These are phyloP conservation scores for Alternaria sp. DNA, from an alignment of 2,329 filamentous ascomycete species.

Conservation along the genomic window DNA sequence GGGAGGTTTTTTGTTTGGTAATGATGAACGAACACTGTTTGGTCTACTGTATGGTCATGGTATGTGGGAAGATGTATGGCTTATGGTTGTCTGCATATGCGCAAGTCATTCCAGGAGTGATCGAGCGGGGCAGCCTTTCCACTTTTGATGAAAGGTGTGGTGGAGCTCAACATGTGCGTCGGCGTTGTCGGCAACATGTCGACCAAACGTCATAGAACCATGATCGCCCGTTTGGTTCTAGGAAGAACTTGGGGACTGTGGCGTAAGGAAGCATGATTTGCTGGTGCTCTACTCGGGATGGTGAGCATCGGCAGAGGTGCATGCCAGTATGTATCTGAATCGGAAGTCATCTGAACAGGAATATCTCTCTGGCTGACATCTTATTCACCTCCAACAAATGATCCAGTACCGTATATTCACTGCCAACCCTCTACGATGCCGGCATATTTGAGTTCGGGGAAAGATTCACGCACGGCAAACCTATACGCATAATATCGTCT, in stretches of 20 bases:
- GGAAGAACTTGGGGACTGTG: neutral
- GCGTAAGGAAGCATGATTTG: neutral
- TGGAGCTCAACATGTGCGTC: neutral
- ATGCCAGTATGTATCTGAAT: neutral
- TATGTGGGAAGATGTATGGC: neutral
- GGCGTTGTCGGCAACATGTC: neutral
- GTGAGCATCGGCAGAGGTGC: neutral
- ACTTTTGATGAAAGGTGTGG: neutral
- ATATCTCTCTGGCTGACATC: neutral
- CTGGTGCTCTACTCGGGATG: neutral
- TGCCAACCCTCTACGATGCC: neutral
- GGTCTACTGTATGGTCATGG: neutral
- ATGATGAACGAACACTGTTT: neutral
- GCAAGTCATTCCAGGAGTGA: neutral
- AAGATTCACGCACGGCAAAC: neutral
- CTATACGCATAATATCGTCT: neutral
- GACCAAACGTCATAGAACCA: neutral
- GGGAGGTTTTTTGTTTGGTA: neutral
- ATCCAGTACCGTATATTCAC: neutral
- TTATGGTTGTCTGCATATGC: neutral
- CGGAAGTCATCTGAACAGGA: neutral
- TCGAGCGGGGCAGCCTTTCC: neutral
- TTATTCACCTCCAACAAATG: neutral
- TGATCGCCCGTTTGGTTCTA: neutral
- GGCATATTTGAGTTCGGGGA: neutral